Conservation (phyloP, 148 eudicot species). For the Camellia sinensis region DNA sequence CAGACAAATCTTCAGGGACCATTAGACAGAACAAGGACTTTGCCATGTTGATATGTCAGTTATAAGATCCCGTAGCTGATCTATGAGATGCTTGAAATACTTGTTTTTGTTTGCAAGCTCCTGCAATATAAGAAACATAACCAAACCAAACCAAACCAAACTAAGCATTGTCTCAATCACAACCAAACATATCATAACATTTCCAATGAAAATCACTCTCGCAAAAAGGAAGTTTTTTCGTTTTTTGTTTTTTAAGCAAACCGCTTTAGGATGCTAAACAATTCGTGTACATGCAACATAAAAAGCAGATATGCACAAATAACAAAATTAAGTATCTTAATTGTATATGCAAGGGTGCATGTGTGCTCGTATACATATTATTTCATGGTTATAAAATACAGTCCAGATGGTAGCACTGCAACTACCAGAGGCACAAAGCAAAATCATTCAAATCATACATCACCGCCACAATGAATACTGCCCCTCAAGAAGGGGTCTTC, state of each 20-base stretch:
- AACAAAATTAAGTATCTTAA: not conserved
- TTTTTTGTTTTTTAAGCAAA: not conserved
- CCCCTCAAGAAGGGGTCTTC: not conserved
- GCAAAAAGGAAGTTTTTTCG: not conserved
- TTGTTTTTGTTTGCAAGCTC: conserved; percentile 71
- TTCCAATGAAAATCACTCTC: not conserved
- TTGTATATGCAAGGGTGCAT: not conserved
- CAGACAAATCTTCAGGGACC: not conserved
- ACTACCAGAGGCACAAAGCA: not conserved
- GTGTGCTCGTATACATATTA: not conserved
- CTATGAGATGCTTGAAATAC: conserved; percentile 66
- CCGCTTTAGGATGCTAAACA: not conserved
- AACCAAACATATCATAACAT: too few species aligned
- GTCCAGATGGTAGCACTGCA: not conserved
- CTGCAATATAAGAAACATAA: conserved; percentile 31
- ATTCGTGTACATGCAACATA: not conserved
- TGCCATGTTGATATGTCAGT: conserved; percentile 84
- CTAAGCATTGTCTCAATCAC: not conserved
- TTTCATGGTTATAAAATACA: not conserved
- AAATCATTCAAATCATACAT: not conserved
- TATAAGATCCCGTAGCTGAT: conserved; percentile 73
- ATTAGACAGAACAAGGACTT: conserved; percentile 61
- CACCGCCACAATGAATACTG: too few species aligned
- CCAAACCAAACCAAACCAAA: not conserved
- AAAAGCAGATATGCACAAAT: not conserved